Evolutionary conservation across 257 asterid species (phyloP), one percentile per base, ranked within the genome.

Genomic region (Eucommia ulmoides): DNA sequence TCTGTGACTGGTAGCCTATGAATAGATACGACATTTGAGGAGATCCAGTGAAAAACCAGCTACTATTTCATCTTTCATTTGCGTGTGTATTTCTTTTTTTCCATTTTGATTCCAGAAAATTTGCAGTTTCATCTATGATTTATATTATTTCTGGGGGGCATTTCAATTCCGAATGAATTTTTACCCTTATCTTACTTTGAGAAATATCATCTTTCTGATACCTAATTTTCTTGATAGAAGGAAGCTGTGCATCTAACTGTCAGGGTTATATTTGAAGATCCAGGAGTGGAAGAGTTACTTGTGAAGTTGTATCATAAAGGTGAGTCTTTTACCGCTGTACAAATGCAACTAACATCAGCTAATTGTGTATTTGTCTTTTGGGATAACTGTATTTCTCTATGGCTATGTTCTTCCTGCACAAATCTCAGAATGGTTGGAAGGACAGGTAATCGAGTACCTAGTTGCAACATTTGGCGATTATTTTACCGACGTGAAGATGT

Each of bases 191-290:
- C 1, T 7, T 10, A 10, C 2, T 42, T 7, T 42, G 1, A 6
- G 0, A 42, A 35, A 9, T 10, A 3, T 6, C 15, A 16, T 6
- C 20, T 9, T 16, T 10, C 48, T 7, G 7, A 42, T 42, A 10
- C 10, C 9, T 3, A 10, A 42, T 42, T 55, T 23, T 55, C 48
- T 49, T 68, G 33, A 53, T 56, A 44, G 21, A 51, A 86, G 99
- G 99, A 91, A 81, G 92, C 96, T 58, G 95, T 91, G 51, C 93
- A 75, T 66, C 96, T 78, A 77, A 91, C 99, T 2, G 96, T 91
- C 24, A 74, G 77, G 58, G 96, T 91, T 64, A 91, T 86, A 55
- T 91, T 91, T 63, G 99, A 91, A 71, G 99, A 91, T 64, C 99
- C 99, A 52, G 99, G 99, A 61, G 96, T 91, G 64, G 93, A 86